Evolutionary conservation across 305 asterid species (phyloP).

Genomic region (Rubia balearica): DNA sequence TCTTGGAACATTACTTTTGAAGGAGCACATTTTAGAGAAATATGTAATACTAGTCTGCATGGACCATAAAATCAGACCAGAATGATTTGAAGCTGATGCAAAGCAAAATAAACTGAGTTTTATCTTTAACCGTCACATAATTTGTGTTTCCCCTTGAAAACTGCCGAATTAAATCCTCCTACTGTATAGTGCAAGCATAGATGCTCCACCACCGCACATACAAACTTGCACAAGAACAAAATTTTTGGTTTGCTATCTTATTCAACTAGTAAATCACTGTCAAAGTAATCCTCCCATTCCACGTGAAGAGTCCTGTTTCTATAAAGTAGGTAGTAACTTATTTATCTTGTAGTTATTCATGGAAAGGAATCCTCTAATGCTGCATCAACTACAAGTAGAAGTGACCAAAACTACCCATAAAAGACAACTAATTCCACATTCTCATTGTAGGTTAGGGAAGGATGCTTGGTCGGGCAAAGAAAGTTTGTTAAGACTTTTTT

Average conservation of each 20-base stretch:
- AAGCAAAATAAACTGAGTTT: not conserved
- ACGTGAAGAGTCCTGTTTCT: not conserved
- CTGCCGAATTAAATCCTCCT: not conserved
- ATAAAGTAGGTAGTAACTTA: not conserved
- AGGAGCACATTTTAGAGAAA: conserved; percentile 5
- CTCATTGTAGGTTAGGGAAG: conserved; percentile 1
- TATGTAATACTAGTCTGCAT: not conserved
- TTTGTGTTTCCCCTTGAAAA: not conserved
- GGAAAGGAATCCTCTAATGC: not conserved
- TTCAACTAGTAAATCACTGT: conserved; percentile 1
- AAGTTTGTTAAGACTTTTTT: not conserved
- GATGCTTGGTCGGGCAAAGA: not conserved
- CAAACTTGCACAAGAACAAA: not conserved
- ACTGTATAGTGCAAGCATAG: not conserved
- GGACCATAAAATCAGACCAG: not conserved
- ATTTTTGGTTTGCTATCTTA: not conserved
- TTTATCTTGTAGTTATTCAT: not conserved
- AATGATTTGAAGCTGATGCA: not conserved
- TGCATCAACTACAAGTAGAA: not conserved
- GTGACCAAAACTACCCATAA: not conserved
- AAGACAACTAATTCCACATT: not conserved
- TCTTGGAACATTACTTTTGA: conserved; percentile 10
- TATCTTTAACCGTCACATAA: not conserved
- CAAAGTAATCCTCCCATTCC: not conserved
- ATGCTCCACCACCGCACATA: not conserved